phyloP scores from a whole-genome alignment of 2,329 filamentous ascomycete species.

The Coleophoma crateriformis region DNA sequence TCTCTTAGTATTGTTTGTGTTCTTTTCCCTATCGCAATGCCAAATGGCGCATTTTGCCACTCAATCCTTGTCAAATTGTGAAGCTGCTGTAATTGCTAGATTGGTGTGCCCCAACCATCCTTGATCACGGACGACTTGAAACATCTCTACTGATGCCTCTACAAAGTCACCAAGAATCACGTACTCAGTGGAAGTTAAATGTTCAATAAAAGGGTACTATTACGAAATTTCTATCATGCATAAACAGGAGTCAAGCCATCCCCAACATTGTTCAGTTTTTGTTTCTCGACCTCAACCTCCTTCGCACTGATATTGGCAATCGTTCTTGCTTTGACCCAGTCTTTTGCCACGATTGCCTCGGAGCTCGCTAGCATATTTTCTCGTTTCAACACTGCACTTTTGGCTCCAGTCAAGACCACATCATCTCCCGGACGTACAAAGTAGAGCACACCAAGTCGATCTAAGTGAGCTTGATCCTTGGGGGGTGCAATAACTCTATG shows the following conservation, averaged over 20 bases:
- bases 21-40: no score
- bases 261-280: conserved; percentile 3
- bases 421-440: conserved; percentile 27
- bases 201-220: no score
- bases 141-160: no score
- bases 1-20: no score
- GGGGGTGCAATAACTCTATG: conserved; percentile 29
- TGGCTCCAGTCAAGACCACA: conserved; percentile 13
- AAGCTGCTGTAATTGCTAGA: no score
- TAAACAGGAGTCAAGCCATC: conserved; percentile 3
- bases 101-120: no score
- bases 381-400: conserved; percentile 22
- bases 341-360: background rate
- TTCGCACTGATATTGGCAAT: conserved; percentile 2
- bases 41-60: no score
- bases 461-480: conserved; percentile 27
- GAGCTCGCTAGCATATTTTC: conserved; percentile 13
- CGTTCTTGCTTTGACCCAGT: conserved; percentile 3
- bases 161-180: no score
- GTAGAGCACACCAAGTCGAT: conserved; percentile 37
- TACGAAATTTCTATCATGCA: background rate
- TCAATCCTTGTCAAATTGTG: no score
- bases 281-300: conserved; percentile 2
- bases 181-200: no score
- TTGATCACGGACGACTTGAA: no score